Evolutionary conservation across 768 basidiomycete genomes (phyloP).

Genomic region (Lactifluus pinguis): DNA sequence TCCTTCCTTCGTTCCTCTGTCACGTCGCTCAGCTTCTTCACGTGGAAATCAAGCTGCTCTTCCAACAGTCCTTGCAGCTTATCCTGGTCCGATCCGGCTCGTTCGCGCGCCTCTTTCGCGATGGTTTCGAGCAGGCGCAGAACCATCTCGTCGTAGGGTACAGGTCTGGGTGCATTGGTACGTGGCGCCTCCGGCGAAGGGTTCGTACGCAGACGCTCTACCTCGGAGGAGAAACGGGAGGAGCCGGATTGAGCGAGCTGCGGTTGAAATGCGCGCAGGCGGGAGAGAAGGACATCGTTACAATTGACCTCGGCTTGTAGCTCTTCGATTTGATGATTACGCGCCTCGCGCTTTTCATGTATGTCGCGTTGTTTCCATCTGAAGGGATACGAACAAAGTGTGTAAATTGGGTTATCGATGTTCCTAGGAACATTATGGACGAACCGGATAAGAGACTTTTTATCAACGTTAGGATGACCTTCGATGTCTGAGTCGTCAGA

Average conservation of each 20-base stretch:
- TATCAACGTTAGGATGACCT: conserved; percentile 96
- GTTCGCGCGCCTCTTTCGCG: conserved; percentile 53
- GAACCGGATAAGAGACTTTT: conserved; percentile 81
- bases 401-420: not conserved
- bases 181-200: conserved; percentile 77
- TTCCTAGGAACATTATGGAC: conserved; percentile 15
- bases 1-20: conserved; percentile 55
- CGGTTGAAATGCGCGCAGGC: conserved; percentile 50
- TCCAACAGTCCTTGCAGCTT: conserved; percentile 48
- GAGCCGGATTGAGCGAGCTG: conserved; percentile 41
- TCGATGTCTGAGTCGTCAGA: conserved; percentile 99
- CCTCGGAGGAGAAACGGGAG: conserved; percentile 56
- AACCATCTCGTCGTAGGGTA: conserved; percentile 90
- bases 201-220: conserved; percentile 62
- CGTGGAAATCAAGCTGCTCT: conserved; percentile 56
- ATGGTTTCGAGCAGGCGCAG: conserved; percentile 67
- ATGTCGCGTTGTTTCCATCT: conserved; percentile 99
- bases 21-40: conserved; percentile 54
- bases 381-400: not conserved
- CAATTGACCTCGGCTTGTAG: conserved; percentile 73
- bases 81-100: conserved; percentile 49
- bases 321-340: conserved; percentile 66
- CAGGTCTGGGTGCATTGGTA: conserved; percentile 60
- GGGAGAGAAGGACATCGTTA: conserved; percentile 69
- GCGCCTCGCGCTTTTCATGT: conserved; percentile 87